Evolutionary conservation across 2,329 filamentous ascomycete genomes (phyloP).

Genomic region (Leptoxyphium fumago): DNA sequence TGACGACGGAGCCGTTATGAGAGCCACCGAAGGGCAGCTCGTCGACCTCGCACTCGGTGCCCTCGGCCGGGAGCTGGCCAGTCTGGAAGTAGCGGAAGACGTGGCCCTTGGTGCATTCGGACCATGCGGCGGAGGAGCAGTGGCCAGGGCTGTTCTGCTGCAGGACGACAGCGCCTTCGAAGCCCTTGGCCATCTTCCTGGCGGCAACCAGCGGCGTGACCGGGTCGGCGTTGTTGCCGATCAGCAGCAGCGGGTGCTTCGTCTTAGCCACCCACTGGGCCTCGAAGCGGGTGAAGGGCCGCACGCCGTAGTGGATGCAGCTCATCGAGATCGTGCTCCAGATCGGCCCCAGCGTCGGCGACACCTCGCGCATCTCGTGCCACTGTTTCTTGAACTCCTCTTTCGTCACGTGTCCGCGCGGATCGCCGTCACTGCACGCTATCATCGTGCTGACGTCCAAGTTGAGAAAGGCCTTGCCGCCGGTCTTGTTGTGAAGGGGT

Average conservation of each 20-base stretch:
- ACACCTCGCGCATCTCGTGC: constrained; percentile 14
- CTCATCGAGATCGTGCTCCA: constrained; percentile 22
- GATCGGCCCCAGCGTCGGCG: constrained; percentile 18
- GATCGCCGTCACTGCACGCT: constrained; percentile 23
- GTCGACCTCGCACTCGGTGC: constrained; percentile 20
- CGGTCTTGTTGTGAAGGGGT: constrained; percentile 4
- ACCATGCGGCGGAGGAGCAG: constrained; percentile 18
- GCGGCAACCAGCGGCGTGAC: constrained; percentile 41
- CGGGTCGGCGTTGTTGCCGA: constrained; percentile 44
- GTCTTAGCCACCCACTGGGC: constrained; percentile 24
- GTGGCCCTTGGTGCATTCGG: constrained; percentile 21
- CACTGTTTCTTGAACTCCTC: constrained; percentile 7
- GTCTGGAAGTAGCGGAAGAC: constrained; percentile 29
- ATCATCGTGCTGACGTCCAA: constrained; percentile 13
- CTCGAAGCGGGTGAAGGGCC: constrained; percentile 7
- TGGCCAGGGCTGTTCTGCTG: constrained; percentile 26
- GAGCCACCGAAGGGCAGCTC: constrained; percentile 10
- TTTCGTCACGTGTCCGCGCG: constrained; percentile 14
- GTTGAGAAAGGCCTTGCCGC: not conserved
- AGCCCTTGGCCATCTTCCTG: constrained; percentile 27
- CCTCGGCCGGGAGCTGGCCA: constrained; percentile 21
- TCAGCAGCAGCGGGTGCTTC: constrained; percentile 40
- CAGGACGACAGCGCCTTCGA: constrained; percentile 31
- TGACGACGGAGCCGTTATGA: not conserved
- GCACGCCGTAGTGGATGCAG: constrained; percentile 17